Percentiles rank a stretch among this genome's conserved stretches.
Evolutionary conservation across 192 early-diverging fungal species (phyloP).

Genomic region (Podila minutissima): DNA sequence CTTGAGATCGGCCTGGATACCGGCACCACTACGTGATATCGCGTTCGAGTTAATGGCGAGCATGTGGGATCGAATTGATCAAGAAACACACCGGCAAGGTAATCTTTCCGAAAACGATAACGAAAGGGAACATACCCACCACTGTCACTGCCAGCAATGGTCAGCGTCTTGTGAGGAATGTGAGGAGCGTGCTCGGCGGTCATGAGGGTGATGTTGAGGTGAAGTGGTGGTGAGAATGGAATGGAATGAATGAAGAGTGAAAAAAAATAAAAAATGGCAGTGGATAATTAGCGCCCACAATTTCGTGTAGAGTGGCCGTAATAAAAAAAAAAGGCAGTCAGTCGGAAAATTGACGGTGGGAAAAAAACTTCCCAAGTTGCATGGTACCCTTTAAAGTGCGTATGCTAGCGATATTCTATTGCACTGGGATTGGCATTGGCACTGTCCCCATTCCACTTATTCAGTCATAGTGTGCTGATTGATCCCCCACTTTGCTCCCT

Average conservation of each 20-base stretch:
- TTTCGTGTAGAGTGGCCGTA: slow-evolving; percentile 1
- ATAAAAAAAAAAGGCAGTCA: not conserved
- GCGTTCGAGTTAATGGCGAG: not conserved
- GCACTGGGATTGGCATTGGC: not conserved
- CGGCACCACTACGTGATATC: slow-evolving; percentile 60
- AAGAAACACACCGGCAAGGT: not conserved
- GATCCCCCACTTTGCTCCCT: too few relatives aligned
- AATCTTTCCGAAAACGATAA: not conserved
- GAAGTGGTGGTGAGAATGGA: not conserved
- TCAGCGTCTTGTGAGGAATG: slow-evolving; percentile 55
- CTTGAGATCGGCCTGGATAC: slow-evolving; percentile 93
- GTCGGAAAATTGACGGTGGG: too few relatives aligned
- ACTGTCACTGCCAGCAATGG: slow-evolving; percentile 77
- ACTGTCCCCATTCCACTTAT: too few relatives aligned
- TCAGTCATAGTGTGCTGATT: too few relatives aligned
- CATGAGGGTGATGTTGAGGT: slow-evolving; percentile 3
- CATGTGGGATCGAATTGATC: not conserved
- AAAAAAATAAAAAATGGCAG: not conserved
- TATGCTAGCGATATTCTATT: not conserved
- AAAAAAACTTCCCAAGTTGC: too few relatives aligned
- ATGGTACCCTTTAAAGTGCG: too few relatives aligned
- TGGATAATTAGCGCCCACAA: not conserved
- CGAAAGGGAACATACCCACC: slow-evolving; percentile 57
- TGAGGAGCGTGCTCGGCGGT: not conserved
- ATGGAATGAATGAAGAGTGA: not conserved